Base-by-base conservation (phyloP, 2,329 filamentous ascomycete species). In the Xylariaceae sp. region DNA sequence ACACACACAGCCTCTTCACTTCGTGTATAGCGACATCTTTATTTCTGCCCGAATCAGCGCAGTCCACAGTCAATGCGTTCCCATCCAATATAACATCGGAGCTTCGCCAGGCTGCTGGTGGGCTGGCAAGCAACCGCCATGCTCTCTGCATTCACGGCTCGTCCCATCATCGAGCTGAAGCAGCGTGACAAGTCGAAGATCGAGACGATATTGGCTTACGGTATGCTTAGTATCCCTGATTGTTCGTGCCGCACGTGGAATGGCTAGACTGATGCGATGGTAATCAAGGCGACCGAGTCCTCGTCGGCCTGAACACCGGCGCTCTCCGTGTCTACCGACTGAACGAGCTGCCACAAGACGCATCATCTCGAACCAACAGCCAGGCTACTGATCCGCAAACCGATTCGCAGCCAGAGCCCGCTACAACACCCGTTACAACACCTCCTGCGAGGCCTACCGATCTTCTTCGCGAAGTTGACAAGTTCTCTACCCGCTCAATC, bases 71-170 rank as follows among this genome's bases (percentile, higher is more conserved):
- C 57, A 13, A 57, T 59, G 57, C 48, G 10, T 51, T 21, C 39
- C 37, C 42, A 23, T 35, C 35, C 21, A 42, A 30, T 43, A 23
- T 57, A 52, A 29, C 16, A 50, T 43, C 26, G 48, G 43, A 36
- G 39, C 33, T 50, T 50, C 32, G 39, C 44, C 29, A 43, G 50
- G 54, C 50, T 46, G 55, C 29, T 29, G 33, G 44, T 21, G 13
- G 29, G 42, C 23, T 42, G 46, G 47, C 27, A 42, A n/a, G n/a
- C n/a, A n/a, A n/a, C n/a, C 58, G 80, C 79, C 74, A 97, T 97
- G 94, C 88, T 99, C 75, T 95, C 93, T 75, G 94, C 94, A 71
- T 99, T 99, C 77, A 96, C 89, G 65, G 92, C 94, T 78, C 89
- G 91, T 70, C 90, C 92, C 61, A 93, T 99, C 72, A 89, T 97